Percentiles rank a stretch among this genome's conserved stretches.
Conservation (phyloP, 768 basidiomycete species). For the Pulveroboletus sp. region DNA sequence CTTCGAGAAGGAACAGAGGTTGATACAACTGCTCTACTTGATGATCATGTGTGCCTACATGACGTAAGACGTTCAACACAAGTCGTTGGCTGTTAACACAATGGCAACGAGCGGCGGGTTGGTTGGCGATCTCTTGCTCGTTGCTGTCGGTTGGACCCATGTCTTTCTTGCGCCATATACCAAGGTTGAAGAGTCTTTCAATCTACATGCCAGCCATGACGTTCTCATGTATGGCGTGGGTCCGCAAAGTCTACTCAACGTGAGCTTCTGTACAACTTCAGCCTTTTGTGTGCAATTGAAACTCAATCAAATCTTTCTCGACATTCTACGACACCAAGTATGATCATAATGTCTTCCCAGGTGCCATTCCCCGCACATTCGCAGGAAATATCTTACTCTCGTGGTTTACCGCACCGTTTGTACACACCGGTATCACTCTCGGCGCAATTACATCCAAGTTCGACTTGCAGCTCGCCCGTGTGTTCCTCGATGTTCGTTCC, state of each 20-base stretch:
- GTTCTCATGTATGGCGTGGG: conserved; percentile 71
- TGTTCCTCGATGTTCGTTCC: conserved; percentile 20
- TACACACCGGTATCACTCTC: conserved; percentile 39
- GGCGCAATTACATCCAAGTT: conserved; percentile 54
- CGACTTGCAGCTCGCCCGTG: conserved; percentile 70
- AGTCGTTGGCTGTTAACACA: too few species aligned
- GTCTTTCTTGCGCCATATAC: conserved; percentile 83
- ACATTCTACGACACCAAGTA: conserved; percentile 47
- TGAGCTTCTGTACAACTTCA: conserved; percentile 32
- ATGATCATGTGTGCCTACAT: background rate
- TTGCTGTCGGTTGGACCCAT: conserved; percentile 56
- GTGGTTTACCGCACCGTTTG: conserved; percentile 48
- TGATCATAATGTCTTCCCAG: conserved; percentile 87
- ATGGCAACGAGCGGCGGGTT: conserved; percentile 14
- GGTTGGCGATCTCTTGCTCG: conserved; percentile 48
- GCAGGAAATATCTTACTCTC: conserved; percentile 72
- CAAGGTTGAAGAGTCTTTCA: conserved; percentile 98
- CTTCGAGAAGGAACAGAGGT: conserved; percentile 51
- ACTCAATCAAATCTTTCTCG: background rate
- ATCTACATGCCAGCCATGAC: conserved; percentile 89
- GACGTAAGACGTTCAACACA: too few species aligned
- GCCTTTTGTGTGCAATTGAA: conserved; percentile 8
- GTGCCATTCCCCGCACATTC: conserved; percentile 88
- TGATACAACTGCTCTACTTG: conserved; percentile 51
- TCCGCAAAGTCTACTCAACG: conserved; percentile 42